Evolutionary conservation across 352 stramenopile species (phyloP).

Genomic region (Pilasporangium apinafurcum): DNA sequence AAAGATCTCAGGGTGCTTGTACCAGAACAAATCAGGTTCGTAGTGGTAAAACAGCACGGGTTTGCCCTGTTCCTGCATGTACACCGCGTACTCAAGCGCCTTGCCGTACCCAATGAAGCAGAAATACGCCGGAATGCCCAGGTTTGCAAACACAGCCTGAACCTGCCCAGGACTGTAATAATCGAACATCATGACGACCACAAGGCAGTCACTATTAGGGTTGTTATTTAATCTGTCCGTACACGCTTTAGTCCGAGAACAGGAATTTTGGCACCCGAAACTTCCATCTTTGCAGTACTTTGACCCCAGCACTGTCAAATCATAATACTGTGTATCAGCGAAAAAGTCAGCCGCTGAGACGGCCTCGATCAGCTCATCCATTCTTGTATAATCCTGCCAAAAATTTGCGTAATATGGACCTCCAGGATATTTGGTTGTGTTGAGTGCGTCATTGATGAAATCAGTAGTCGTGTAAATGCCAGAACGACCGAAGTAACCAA

Average conservation of each 20-base stretch:
- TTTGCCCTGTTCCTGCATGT: slow-evolving; percentile 1
- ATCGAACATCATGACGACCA: slow-evolving; percentile 21
- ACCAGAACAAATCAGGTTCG: slow-evolving; percentile 37
- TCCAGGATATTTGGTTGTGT: slow-evolving; percentile 3
- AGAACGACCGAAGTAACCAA: slow-evolving; percentile 20
- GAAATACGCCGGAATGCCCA: slow-evolving; percentile 29
- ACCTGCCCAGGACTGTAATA: slow-evolving; percentile 19
- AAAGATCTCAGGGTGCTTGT: slow-evolving; percentile 18
- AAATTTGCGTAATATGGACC: slow-evolving; percentile 21
- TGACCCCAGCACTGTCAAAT: background rate
- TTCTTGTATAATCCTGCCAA: slow-evolving; percentile 27
- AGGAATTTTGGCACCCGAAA: slow-evolving; percentile 25
- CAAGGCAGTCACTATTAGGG: slow-evolving; percentile 19
- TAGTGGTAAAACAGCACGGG: slow-evolving; percentile 43
- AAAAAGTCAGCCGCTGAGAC: slow-evolving; percentile 3
- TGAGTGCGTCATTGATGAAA: slow-evolving; percentile 14
- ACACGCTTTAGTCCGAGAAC: slow-evolving; percentile 27
- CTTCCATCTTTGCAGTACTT: slow-evolving; percentile 17
- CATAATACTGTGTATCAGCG: slow-evolving; percentile 9
- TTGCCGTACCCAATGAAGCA: slow-evolving; percentile 25
- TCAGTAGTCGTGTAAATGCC: slow-evolving; percentile 34
- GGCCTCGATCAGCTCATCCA: slow-evolving; percentile 19
- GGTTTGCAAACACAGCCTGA: slow-evolving; percentile 28
- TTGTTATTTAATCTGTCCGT: slow-evolving; percentile 12
- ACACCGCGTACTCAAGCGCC: slow-evolving; percentile 1